Base-by-base conservation (phyloP, 176 grass and related monocot genomes). In the Bonia amplexicaulis region DNA sequence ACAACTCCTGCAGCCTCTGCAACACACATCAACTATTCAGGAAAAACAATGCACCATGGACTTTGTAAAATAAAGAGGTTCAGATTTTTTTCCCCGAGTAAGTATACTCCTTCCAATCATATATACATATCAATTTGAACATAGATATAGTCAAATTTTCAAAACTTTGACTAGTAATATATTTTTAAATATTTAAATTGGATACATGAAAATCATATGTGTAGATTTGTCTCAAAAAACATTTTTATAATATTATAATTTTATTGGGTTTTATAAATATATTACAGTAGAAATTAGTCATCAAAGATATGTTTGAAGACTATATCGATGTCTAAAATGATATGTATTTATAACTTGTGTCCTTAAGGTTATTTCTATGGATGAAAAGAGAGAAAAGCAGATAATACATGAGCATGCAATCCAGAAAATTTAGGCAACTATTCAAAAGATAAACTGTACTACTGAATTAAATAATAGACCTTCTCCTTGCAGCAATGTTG, bases 1-100 rank as follows among this genome's bases (percentile, higher is more conserved):
- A 91, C 16, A 91, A 8, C n/a, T 92, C 85, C 69, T 98, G 91
- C 81, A 98, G 73, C 82, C 93, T 95, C 96, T 98, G 81, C 75
- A 81, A 41, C 15, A 77, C 27, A n/a, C 12, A 20, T 26, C 13
- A 79, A 51, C 14, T 14, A 3, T 27, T 86, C 29, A 48, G 14
- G 19, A 55, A 7, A 25, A 57, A 49, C n/a, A 29, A 51, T 2
- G 19, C 29, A 79, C 20, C 0, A 35, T 42, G 15, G 45, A 35
- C 63, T 29, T 46, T 33, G 44, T 48, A 76, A 74, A 55, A 35
- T 63, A 42, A 69, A 60, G 53, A 48, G 27, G 67, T 70, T 29
- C 23, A 73, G 14, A 19, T 11, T 29, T 64, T 64, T 6, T 6
- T 31, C 6, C 6, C 61, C 61, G 15, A 64, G 5, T 12, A 29